Evolutionary conservation across 257 asterid genomes (phyloP).

Genomic region (Primulina eburnea): DNA sequence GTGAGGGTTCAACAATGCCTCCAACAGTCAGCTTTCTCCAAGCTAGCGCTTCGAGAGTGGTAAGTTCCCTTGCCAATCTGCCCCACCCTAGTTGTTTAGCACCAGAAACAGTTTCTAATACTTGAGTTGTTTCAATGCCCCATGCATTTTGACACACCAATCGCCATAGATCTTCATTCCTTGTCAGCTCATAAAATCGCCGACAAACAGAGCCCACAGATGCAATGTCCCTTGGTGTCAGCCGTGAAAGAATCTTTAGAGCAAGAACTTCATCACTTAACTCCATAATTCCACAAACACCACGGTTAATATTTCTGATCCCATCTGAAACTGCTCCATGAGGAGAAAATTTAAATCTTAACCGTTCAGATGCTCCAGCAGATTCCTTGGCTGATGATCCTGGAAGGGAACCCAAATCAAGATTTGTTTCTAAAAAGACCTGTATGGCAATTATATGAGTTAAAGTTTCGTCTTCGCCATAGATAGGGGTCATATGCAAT

Average conservation of each 20-base stretch:
- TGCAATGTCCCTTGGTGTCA: constrained; percentile 23
- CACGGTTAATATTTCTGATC: neutral
- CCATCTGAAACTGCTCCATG: neutral
- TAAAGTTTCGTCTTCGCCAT: constrained; percentile 17
- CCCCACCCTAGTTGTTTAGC: constrained; percentile 22
- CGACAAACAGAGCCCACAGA: constrained; percentile 19
- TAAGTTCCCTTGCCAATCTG: constrained; percentile 23
- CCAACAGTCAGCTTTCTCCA: constrained; percentile 25
- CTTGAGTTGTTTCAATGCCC: constrained; percentile 19
- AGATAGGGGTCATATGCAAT: constrained; percentile 15
- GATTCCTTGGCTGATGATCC: constrained; percentile 5
- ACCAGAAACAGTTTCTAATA: constrained; percentile 4
- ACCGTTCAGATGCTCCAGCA: constrained; percentile 2
- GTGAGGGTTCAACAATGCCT: constrained; percentile 20
- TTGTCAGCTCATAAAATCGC: constrained; percentile 10
- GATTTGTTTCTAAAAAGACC: constrained; percentile 16
- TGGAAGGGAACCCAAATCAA: constrained; percentile 16
- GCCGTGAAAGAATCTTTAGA: constrained; percentile 17
- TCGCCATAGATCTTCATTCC: constrained; percentile 19
- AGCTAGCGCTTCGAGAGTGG: constrained; percentile 16
- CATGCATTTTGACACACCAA: constrained; percentile 25
- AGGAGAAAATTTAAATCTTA: constrained; percentile 13
- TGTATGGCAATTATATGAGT: constrained; percentile 21
- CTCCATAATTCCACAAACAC: constrained; percentile 19
- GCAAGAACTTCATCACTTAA: constrained; percentile 18